These are phyloP conservation scores for Pythium sukuiense DNA, from an alignment of 352 stramenopile genomes.

Conservation along the genomic window DNA sequence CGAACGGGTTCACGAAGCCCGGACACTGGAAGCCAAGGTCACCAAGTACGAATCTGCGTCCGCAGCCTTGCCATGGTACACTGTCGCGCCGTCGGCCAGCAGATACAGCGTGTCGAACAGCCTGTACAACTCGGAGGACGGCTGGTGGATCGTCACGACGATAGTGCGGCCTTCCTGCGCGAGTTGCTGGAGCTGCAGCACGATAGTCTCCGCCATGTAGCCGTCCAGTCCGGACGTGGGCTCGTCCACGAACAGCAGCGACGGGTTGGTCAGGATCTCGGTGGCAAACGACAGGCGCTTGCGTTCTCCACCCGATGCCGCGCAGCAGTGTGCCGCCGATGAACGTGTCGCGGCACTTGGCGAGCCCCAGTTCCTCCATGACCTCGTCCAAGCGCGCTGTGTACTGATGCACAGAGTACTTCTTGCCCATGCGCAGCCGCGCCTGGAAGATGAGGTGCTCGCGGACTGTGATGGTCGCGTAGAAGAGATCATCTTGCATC, in stretches of 20 bases:
- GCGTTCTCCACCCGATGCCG: slow-evolving; percentile 20
- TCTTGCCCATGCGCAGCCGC: slow-evolving; percentile 65
- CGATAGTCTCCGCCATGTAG: slow-evolving; percentile 33
- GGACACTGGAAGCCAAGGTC: slow-evolving; percentile 51
- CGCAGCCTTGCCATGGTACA: slow-evolving; percentile 60
- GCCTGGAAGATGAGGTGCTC: slow-evolving; percentile 89
- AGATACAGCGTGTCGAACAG: slow-evolving; percentile 64
- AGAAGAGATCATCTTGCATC: slow-evolving; percentile 90
- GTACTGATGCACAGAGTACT: slow-evolving; percentile 23
- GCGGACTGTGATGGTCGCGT: slow-evolving; percentile 85
- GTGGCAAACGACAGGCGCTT: slow-evolving; percentile 86
- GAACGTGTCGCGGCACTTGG: slow-evolving; percentile 50
- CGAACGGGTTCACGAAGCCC: slow-evolving; percentile 55
- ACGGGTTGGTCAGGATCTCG: slow-evolving; percentile 76
- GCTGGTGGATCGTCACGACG: slow-evolving; percentile 64
- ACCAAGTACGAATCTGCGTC: slow-evolving; percentile 61
- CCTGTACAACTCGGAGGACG: slow-evolving; percentile 60
- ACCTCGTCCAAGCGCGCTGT: slow-evolving; percentile 46
- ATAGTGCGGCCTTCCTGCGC: slow-evolving; percentile 73
- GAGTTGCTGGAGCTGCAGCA: slow-evolving; percentile 53
- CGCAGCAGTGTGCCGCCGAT: slow-evolving; percentile 42
- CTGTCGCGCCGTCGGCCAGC: slow-evolving; percentile 52
- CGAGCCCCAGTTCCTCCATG: slow-evolving; percentile 59
- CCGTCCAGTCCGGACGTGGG: slow-evolving; percentile 68
- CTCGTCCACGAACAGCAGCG: slow-evolving; percentile 86